These are phyloP conservation scores for Massariosphaeria phaeospora DNA, from an alignment of 495 filamentous ascomycete genomes.

Conservation along the genomic window DNA sequence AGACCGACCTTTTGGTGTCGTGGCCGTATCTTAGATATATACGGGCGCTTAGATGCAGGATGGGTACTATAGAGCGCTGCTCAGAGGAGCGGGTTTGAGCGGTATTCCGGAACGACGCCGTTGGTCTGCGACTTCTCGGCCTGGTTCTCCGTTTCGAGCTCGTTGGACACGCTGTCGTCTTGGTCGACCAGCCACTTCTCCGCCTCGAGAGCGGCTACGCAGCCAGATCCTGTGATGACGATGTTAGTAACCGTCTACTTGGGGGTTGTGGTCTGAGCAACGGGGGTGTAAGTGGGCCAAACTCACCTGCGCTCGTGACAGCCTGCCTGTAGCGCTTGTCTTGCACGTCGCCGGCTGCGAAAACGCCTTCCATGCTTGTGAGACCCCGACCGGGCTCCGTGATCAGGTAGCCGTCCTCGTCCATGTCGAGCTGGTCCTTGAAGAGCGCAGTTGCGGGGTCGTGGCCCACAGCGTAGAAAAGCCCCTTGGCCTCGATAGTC, in stretches of 20 bases:
- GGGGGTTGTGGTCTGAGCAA: background rate
- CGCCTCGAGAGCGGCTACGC: conserved; percentile 88
- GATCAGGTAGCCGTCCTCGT: conserved; percentile 82
- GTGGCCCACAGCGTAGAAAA: conserved; percentile 98
- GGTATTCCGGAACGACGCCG: conserved; percentile 55
- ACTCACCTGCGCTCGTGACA: conserved; percentile 92
- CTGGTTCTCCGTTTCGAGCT: conserved; percentile 38
- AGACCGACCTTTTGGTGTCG: background rate
- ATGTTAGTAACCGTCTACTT: conserved; percentile 37
- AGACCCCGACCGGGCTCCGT: conserved; percentile 83
- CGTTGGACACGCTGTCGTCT: conserved; percentile 50
- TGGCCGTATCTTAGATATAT: background rate
- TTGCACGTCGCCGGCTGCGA: conserved; percentile 96
- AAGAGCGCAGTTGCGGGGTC: conserved; percentile 86
- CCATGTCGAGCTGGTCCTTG: conserved; percentile 77
- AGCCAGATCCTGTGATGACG: conserved; percentile 70
- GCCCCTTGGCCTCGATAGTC: conserved; percentile 78
- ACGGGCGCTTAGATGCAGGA: conserved; percentile 5
- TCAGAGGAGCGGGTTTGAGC: conserved; percentile 60
- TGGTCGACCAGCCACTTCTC: conserved; percentile 83
- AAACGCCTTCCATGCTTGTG: conserved; percentile 87
- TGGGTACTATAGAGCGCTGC: conserved; percentile 8
- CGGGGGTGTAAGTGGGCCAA: background rate
- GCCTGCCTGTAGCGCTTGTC: conserved; percentile 98
- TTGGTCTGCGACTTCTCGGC: conserved; percentile 47